Conservation (phyloP, 441 rosid species). For the Aquilaria agallochum region DNA sequence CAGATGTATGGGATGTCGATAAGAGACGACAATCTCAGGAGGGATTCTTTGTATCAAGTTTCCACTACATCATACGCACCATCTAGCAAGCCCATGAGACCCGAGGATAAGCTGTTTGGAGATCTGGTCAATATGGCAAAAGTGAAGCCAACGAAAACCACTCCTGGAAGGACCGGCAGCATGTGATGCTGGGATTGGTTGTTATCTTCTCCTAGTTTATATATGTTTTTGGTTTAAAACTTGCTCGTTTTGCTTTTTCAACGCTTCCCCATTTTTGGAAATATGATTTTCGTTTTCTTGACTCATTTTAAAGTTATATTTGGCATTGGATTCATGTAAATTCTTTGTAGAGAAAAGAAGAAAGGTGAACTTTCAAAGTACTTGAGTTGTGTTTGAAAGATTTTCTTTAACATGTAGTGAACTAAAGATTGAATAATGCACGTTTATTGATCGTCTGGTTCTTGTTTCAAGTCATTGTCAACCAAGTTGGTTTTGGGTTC, state of each 20-base stretch:
- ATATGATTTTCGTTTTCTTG: slow-evolving; percentile 19
- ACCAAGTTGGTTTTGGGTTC: no score
- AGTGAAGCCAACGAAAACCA: slow-evolving; percentile 61
- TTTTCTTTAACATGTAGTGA: no score
- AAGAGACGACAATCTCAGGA: slow-evolving; percentile 50
- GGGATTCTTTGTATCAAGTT: slow-evolving; percentile 48
- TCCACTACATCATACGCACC: slow-evolving; percentile 58
- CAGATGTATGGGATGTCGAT: slow-evolving; percentile 76
- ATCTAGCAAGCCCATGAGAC: slow-evolving; percentile 61
- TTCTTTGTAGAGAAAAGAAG: slow-evolving; percentile 38
- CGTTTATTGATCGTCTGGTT: no score
- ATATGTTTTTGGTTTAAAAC: slow-evolving; percentile 13
- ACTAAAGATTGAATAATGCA: no score
- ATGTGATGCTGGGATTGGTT: slow-evolving; percentile 39
- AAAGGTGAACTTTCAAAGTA: slow-evolving; percentile 1
- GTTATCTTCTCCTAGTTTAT: slow-evolving; percentile 9
- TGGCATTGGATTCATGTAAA: slow-evolving; percentile 46
- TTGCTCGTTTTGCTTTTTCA: slow-evolving; percentile 5
- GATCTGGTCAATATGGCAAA: slow-evolving; percentile 95
- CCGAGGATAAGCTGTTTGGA: slow-evolving; percentile 94
- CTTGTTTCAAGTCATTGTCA: no score
- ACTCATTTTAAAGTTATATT: slow-evolving; percentile 23
- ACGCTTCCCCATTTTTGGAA: slow-evolving; percentile 7
- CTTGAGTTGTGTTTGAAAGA: no score
- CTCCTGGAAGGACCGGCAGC: slow-evolving; percentile 77